Percentiles rank a stretch among this genome's conserved stretches.
Conservation (phyloP, 257 asterid species). For the Nicotiana obtusifolia region DNA sequence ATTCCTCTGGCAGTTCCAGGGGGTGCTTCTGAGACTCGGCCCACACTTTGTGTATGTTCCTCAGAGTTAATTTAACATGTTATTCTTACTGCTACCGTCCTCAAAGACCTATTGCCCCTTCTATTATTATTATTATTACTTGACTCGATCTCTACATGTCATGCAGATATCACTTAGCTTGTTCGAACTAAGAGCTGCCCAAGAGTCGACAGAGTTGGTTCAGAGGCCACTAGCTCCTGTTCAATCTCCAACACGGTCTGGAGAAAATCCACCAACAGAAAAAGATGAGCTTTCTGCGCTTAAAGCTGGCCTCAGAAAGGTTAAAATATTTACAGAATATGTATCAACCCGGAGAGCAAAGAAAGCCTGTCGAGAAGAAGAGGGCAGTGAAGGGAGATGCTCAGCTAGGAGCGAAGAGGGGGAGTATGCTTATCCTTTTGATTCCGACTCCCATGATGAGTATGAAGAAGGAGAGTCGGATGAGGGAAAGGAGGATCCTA, state of each 20-base stretch:
- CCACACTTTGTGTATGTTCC: conserved; percentile 52
- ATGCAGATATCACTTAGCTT: conserved; percentile 65
- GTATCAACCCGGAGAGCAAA: conserved; percentile 78
- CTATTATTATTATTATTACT: neutral
- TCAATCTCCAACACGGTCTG: conserved; percentile 44
- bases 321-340: conserved; percentile 67
- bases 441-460: conserved; percentile 65
- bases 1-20: conserved; percentile 59
- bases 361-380: conserved; percentile 81
- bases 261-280: conserved; percentile 47
- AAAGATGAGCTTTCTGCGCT: conserved; percentile 91
- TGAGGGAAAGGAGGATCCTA: conserved; percentile 48
- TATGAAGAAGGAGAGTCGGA: conserved; percentile 74
- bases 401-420: conserved; percentile 86
- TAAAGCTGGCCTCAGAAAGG: conserved; percentile 84
- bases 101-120: neutral
- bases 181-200: conserved; percentile 47
- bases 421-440: conserved; percentile 72
- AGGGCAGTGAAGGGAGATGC: conserved; percentile 65
- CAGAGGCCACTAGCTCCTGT: conserved; percentile 46
- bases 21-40: conserved; percentile 35
- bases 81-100: neutral
- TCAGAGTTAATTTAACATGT: conserved; percentile 1
- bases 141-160: neutral
- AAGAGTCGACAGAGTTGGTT: conserved; percentile 42